Conservation (phyloP, 768 basidiomycete species). For the Tremella yokohamensis region DNA sequence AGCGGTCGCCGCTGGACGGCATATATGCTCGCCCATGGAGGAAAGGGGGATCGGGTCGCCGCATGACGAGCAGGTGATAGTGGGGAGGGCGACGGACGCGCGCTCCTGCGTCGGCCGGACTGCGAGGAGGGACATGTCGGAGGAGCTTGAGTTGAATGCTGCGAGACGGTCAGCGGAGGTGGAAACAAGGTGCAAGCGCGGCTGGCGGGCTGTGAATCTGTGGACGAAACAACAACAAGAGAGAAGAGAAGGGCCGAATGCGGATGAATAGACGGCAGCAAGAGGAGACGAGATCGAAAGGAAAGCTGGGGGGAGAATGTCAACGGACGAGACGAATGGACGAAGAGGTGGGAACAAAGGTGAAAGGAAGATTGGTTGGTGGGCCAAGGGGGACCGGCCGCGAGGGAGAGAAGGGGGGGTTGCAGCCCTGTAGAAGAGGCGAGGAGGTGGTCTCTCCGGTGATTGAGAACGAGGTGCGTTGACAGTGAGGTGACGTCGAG, state of each 20-base stretch:
- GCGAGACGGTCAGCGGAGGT: background rate
- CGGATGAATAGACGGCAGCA: background rate
- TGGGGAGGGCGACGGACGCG: slow-evolving; percentile 73
- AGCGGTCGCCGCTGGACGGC: slow-evolving; percentile 50
- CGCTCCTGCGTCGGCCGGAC: slow-evolving; percentile 45
- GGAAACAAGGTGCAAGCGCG: background rate
- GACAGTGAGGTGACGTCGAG: too few relatives aligned
- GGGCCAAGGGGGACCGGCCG: too few relatives aligned
- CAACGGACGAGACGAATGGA: background rate
- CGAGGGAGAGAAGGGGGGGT: too few relatives aligned
- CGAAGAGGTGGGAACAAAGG: slow-evolving; percentile 1
- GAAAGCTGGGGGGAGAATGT: too few relatives aligned
- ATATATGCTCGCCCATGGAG: slow-evolving; percentile 74
- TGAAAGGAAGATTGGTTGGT: background rate
- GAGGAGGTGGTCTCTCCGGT: too few relatives aligned
- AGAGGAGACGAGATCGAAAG: too few relatives aligned
- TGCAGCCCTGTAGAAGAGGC: too few relatives aligned
- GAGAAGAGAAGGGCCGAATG: background rate
- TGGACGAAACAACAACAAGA: slow-evolving; percentile 1
- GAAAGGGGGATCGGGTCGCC: slow-evolving; percentile 65
- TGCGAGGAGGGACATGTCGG: slow-evolving; percentile 34
- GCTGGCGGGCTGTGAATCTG: background rate
- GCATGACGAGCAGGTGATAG: slow-evolving; percentile 82
- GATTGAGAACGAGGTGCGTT: too few relatives aligned
- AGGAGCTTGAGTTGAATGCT: background rate